phyloP scores from a whole-genome alignment of 371 early-diverging fungal genomes.

The Mortierella sp. region DNA sequence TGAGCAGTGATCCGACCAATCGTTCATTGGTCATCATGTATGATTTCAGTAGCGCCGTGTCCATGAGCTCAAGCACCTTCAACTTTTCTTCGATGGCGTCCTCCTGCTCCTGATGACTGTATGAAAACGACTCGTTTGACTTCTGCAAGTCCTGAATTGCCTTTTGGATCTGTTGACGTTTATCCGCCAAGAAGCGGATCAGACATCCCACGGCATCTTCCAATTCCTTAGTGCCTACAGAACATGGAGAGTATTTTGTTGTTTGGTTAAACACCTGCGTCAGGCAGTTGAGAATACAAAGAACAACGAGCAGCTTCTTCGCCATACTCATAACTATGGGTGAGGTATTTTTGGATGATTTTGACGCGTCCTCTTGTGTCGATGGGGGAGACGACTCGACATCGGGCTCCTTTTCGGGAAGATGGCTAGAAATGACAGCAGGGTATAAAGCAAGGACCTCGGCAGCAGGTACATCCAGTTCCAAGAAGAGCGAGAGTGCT shows the following conservation, averaged over 20 bases:
- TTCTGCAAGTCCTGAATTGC: constrained; percentile 24
- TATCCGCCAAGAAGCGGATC: constrained; percentile 78
- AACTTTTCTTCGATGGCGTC: constrained; percentile 58
- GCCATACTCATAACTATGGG: constrained; percentile 50
- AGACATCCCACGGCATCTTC: constrained; percentile 73
- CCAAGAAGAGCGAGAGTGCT: constrained; percentile 81
- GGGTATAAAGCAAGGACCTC: constrained; percentile 91
- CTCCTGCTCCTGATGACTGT: constrained; percentile 45
- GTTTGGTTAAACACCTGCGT: neutral
- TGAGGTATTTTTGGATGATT: constrained; percentile 13
- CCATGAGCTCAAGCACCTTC: constrained; percentile 80
- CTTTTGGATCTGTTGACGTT: constrained; percentile 66
- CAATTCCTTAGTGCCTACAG: constrained; percentile 57
- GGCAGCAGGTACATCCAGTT: constrained; percentile 83
- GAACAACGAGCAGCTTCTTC: neutral
- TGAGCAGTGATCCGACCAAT: constrained; percentile 87
- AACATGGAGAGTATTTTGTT: neutral
- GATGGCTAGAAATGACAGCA: constrained; percentile 67
- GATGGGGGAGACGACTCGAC: constrained; percentile 21
- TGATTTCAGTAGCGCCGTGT: constrained; percentile 89
- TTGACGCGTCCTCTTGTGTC: neutral
- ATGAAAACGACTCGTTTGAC: constrained; percentile 32
- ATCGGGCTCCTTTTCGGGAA: constrained; percentile 31
- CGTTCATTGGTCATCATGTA: constrained; percentile 83
- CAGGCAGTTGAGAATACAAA: neutral